Evolutionary conservation across 2,329 filamentous ascomycete genomes (phyloP).

Genomic region (Cordyceps fumosorosea): DNA sequence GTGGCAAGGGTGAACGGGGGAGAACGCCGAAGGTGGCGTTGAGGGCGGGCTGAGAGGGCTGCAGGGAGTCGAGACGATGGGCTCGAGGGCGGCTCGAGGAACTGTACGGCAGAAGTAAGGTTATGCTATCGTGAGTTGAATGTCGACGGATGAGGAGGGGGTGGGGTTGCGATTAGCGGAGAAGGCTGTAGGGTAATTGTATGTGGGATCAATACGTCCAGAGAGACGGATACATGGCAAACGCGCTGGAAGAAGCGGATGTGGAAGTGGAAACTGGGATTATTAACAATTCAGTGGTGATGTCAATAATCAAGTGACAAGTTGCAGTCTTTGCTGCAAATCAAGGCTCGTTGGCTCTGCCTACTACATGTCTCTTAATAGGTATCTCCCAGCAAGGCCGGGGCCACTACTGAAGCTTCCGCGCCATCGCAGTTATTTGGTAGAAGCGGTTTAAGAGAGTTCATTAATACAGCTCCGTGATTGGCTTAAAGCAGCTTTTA

Average conservation of each 20-base stretch:
- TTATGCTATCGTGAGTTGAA: not conserved
- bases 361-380: no score
- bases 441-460: no score
- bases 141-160: not conserved
- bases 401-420: no score
- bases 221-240: not conserved
- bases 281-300: no score
- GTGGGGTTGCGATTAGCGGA: constrained; percentile 3
- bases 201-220: no score
- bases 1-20: not conserved
- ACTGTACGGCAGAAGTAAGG: not conserved
- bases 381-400: no score
- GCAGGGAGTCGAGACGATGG: not conserved
- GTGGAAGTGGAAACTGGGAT: no score
- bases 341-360: no score
- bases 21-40: constrained; percentile 1
- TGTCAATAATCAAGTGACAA: no score
- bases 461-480: not conserved
- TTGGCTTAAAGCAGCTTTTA: not conserved
- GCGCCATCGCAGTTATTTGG: no score
- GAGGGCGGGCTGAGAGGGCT: not conserved
- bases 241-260: not conserved
- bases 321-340: no score
- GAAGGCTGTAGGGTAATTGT: not conserved
- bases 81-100: not conserved